Evolutionary conservation across 768 basidiomycete species (phyloP).

Genomic region (Pleurotus tuber-regium): DNA sequence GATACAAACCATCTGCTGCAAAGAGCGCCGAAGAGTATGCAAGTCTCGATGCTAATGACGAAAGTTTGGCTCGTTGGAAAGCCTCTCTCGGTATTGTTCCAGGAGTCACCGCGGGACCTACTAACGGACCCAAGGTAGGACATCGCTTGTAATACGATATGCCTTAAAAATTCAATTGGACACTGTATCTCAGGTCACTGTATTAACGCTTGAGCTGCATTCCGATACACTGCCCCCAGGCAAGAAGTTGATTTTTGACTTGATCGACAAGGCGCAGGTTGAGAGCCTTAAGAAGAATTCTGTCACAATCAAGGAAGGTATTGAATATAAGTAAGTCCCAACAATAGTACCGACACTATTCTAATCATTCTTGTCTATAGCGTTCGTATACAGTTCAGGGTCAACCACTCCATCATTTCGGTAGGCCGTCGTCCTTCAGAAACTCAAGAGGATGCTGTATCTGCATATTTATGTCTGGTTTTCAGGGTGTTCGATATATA

Average conservation of each 20-base stretch:
- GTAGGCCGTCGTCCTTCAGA: conserved; percentile 34
- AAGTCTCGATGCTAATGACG: conserved; percentile 84
- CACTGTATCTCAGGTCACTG: conserved; percentile 53
- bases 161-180: too few relatives aligned
- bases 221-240: conserved; percentile 67
- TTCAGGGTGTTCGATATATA: conserved; percentile 77
- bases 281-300: conserved; percentile 75
- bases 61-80: conserved; percentile 95
- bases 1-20: conserved; percentile 69
- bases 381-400: conserved; percentile 79
- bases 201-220: conserved; percentile 73
- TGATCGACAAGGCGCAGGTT: conserved; percentile 45
- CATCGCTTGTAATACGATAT: conserved; percentile 11
- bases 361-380: conserved; percentile 31
- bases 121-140: conserved; percentile 65
- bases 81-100: conserved; percentile 84
- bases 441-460: background rate
- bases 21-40: conserved; percentile 84
- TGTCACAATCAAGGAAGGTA: conserved; percentile 76
- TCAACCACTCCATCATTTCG: conserved; percentile 88
- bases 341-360: background rate
- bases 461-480: conserved; percentile 12
- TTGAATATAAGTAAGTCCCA: conserved; percentile 79
- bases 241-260: conserved; percentile 65
- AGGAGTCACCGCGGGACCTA: conserved; percentile 34